These are phyloP conservation scores for Drosera capensis DNA, from an alignment of 148 eudicot species.

Conservation along the genomic window DNA sequence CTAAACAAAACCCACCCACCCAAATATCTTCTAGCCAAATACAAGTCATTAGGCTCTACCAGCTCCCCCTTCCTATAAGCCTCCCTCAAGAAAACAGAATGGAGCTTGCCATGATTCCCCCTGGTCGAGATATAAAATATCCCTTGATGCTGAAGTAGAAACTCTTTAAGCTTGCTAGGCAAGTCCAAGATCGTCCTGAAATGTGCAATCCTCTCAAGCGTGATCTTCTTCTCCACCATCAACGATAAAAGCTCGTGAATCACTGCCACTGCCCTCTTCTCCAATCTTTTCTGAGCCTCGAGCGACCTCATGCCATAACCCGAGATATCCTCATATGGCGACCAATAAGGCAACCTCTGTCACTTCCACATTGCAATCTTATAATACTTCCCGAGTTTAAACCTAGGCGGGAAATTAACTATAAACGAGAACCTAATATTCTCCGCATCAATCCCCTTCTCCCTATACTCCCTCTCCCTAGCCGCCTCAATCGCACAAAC, in stretches of 20 bases:
- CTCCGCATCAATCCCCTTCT: slow-evolving; percentile 65
- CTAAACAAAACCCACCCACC: slow-evolving; percentile 51
- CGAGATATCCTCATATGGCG: slow-evolving; percentile 75
- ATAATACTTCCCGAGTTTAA: slow-evolving; percentile 65
- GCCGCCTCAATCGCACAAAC: slow-evolving; percentile 61
- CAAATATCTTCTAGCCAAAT: slow-evolving; percentile 75
- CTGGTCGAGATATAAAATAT: slow-evolving; percentile 88
- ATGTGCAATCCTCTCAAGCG: slow-evolving; percentile 91
- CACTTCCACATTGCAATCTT: slow-evolving; percentile 93
- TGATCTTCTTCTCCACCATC: slow-evolving; percentile 92
- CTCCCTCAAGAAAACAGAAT: slow-evolving; percentile 85
- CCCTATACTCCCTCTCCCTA: slow-evolving; percentile 81
- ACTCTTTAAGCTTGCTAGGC: slow-evolving; percentile 82
- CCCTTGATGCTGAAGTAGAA: slow-evolving; percentile 85
- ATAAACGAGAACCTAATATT: slow-evolving; percentile 60
- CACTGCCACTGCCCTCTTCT: slow-evolving; percentile 72
- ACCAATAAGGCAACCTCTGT: slow-evolving; percentile 95
- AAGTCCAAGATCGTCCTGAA: slow-evolving; percentile 61
- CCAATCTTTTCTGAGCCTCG: slow-evolving; percentile 84
- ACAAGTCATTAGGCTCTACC: slow-evolving; percentile 74
- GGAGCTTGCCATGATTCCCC: slow-evolving; percentile 90
- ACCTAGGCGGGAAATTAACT: slow-evolving; percentile 89
- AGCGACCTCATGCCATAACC: slow-evolving; percentile 77
- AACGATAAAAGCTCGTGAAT: slow-evolving; percentile 70
- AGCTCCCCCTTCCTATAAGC: slow-evolving; percentile 80